A percentile compares a stretch with the other conserved stretches of the same genome.
Conservation (phyloP, 345 rosid genomes). For the Noccaea bulbosa region DNA sequence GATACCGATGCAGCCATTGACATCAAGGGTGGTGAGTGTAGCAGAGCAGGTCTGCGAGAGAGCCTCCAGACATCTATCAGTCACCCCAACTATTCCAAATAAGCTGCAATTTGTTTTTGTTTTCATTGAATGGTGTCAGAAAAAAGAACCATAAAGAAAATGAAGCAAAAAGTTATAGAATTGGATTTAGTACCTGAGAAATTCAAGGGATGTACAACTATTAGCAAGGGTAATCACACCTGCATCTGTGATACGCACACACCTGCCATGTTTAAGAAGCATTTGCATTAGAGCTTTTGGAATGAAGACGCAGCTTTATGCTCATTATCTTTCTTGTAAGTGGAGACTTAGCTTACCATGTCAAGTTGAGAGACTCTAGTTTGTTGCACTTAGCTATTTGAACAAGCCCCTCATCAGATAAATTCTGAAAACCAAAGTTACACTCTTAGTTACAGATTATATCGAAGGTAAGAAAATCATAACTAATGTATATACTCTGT, state of each 20-base stretch:
- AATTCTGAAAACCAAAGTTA: conserved; percentile 56
- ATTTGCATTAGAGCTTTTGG: background rate
- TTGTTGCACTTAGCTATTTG: conserved; percentile 74
- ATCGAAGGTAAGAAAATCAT: conserved; percentile 6
- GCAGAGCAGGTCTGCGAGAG: conserved; percentile 73
- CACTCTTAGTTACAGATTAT: conserved; percentile 17
- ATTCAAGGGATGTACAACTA: conserved; percentile 77
- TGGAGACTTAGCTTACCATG: conserved; percentile 62
- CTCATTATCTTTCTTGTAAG: conserved; percentile 9
- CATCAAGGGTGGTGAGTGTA: conserved; percentile 80
- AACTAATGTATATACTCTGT: background rate
- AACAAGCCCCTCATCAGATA: conserved; percentile 83
- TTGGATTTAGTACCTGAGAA: conserved; percentile 60
- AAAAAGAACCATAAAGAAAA: conserved; percentile 21
- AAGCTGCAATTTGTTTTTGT: conserved; percentile 60
- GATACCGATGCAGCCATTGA: conserved; percentile 87
- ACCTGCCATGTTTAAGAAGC: conserved; percentile 54
- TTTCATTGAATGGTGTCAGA: conserved; percentile 21
- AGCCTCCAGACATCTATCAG: conserved; percentile 73
- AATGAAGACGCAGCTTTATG: conserved; percentile 20
- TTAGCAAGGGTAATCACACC: conserved; percentile 77
- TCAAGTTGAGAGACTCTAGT: conserved; percentile 74
- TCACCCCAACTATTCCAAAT: conserved; percentile 94
- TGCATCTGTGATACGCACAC: conserved; percentile 73
- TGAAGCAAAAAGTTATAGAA: conserved; percentile 12